These are phyloP conservation scores for Daldinia concentrica DNA, from an alignment of 495 filamentous ascomycete genomes.

Conservation along the genomic window DNA sequence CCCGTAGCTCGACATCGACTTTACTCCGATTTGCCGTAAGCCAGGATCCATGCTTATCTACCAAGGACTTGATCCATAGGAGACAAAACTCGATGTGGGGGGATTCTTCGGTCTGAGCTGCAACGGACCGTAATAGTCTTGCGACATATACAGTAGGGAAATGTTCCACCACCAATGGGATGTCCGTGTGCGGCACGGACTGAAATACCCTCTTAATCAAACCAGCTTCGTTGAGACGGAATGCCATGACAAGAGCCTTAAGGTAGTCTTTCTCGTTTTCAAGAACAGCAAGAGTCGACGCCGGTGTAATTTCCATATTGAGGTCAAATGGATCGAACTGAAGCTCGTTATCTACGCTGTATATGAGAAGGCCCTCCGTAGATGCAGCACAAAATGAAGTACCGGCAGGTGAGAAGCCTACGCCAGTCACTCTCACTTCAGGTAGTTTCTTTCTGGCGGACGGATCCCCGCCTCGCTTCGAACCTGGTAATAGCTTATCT, in stretches of 20 bases:
- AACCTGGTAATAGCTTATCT: slow-evolving; percentile 86
- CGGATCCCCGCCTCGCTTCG: slow-evolving; percentile 81
- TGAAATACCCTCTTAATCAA: slow-evolving; percentile 87
- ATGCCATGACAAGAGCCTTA: slow-evolving; percentile 95
- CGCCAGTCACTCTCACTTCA: slow-evolving; percentile 84
- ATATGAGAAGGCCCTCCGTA: slow-evolving; percentile 93
- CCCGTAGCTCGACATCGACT: slow-evolving; percentile 81
- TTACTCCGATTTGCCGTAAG: slow-evolving; percentile 79
- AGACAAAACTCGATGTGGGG: slow-evolving; percentile 95
- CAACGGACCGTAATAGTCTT: slow-evolving; percentile 83
- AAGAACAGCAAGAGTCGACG: slow-evolving; percentile 79
- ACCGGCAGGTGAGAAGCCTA: slow-evolving; percentile 89
- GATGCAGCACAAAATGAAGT: slow-evolving; percentile 92
- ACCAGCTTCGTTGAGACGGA: slow-evolving; percentile 84
- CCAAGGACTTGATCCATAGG: slow-evolving; percentile 86
- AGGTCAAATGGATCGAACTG: slow-evolving; percentile 96
- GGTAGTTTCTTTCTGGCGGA: slow-evolving; percentile 76
- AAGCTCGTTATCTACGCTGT: slow-evolving; percentile 81
- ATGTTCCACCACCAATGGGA: slow-evolving; percentile 78
- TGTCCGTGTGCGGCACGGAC: slow-evolving; percentile 76
- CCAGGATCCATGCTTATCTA: slow-evolving; percentile 82
- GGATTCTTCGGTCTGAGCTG: slow-evolving; percentile 83
- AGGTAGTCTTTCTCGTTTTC: slow-evolving; percentile 79
- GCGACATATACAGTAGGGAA: slow-evolving; percentile 88
- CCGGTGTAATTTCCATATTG: slow-evolving; percentile 89